phyloP scores from a whole-genome alignment of 306 rosid species.

The Elaeagnus macrophylla region DNA sequence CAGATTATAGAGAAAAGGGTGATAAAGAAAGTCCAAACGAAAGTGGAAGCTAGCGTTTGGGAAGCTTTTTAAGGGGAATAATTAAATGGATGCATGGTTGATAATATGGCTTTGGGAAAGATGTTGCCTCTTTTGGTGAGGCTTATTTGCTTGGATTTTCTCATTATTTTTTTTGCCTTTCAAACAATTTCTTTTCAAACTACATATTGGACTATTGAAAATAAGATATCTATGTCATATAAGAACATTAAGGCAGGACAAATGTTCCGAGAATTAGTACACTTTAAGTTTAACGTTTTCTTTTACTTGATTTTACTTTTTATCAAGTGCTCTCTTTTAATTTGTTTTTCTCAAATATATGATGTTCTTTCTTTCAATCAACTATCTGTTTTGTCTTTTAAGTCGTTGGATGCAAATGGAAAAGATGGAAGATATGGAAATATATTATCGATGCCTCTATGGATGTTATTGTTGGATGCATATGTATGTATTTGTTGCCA shows the following conservation, averaged over 20 bases:
- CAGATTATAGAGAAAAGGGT: conserved; percentile 21
- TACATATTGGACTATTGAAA: background rate
- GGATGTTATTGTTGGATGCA: conserved; percentile 10
- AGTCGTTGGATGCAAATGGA: conserved; percentile 15
- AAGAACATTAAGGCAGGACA: too few species aligned
- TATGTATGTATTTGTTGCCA: conserved; percentile 5
- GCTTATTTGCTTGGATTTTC: conserved; percentile 18
- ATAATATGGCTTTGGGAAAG: conserved; percentile 30
- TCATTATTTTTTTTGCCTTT: conserved; percentile 2
- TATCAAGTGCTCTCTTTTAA: too few species aligned
- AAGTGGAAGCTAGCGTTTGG: conserved; percentile 41
- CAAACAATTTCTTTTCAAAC: background rate
- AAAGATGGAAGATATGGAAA: background rate
- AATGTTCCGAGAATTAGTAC: too few species aligned
- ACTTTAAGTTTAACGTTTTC: too few species aligned
- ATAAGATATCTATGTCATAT: background rate
- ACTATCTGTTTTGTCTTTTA: conserved; percentile 14
- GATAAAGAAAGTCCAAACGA: conserved; percentile 20
- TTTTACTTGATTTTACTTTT: too few species aligned
- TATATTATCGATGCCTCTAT: background rate
- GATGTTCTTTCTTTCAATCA: background rate
- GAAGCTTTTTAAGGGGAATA: conserved; percentile 26
- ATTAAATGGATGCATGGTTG: conserved; percentile 15
- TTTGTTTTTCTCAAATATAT: too few species aligned
- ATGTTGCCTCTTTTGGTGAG: conserved; percentile 26